Conservation (phyloP, 768 basidiomycete species). For the Hygrophoropsis aurantiaca region DNA sequence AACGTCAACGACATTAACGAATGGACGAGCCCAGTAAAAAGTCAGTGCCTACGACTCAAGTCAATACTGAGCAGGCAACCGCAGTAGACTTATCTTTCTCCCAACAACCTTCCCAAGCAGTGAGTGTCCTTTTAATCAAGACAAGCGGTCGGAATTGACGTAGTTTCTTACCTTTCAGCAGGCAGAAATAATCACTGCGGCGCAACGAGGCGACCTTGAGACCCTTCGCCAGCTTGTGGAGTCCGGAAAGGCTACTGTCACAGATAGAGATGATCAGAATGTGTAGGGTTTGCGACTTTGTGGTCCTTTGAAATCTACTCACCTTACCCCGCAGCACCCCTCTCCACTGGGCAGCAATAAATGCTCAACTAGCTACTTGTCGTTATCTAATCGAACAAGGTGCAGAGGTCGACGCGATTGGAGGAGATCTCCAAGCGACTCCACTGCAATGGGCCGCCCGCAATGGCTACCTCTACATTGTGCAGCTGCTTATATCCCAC, state of each 20-base stretch:
- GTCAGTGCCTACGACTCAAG: slow-evolving; percentile 26
- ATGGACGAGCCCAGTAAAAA: slow-evolving; percentile 32
- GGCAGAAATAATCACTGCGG: slow-evolving; percentile 77
- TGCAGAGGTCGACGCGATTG: slow-evolving; percentile 91
- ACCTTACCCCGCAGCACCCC: slow-evolving; percentile 50
- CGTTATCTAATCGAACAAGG: slow-evolving; percentile 87
- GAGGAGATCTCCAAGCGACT: slow-evolving; percentile 92
- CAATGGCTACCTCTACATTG: slow-evolving; percentile 94
- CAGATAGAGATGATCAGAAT: slow-evolving; percentile 85
- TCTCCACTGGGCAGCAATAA: slow-evolving; percentile 98
- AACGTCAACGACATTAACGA: slow-evolving; percentile 15
- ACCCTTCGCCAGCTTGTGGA: slow-evolving; percentile 66
- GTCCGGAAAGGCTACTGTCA: slow-evolving; percentile 66
- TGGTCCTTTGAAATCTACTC: neutral
- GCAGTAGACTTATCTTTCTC: slow-evolving; percentile 25
- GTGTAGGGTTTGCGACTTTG: slow-evolving; percentile 41
- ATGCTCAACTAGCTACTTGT: slow-evolving; percentile 89
- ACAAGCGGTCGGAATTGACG: slow-evolving; percentile 5
- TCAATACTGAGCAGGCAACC: slow-evolving; percentile 25
- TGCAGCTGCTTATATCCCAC: slow-evolving; percentile 87
- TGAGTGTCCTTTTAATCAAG: slow-evolving; percentile 7
- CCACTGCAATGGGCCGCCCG: slow-evolving; percentile 98
- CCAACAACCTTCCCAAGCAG: slow-evolving; percentile 19
- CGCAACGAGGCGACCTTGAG: slow-evolving; percentile 82
- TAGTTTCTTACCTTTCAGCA: slow-evolving; percentile 20